Base-by-base conservation (phyloP, 768 basidiomycete genomes). In the Auricularia sp. region DNA sequence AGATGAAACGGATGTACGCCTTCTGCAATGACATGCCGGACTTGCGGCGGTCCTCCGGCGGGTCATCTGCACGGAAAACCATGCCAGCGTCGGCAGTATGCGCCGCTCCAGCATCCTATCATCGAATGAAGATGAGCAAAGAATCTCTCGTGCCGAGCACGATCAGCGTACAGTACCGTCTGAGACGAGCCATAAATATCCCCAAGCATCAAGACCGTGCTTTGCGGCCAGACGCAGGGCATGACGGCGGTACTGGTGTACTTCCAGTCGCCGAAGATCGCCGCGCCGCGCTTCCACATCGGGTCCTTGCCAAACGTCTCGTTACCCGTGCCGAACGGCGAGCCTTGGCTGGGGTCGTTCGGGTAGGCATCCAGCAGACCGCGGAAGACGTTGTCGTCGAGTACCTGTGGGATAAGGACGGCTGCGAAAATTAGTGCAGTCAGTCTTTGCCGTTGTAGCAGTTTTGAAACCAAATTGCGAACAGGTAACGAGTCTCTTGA, bases 281-380 rank as follows among this genome's bases (percentile, higher is more conserved):
- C 74, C 2, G 77, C 68, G n/a, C 68, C 70, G 44, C 77, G 77
- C 65, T 81, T 81, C 68, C 71, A 81, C 10, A 73, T 71, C 29
- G 70, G 63, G 24, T 73, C 72, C 13, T 78, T 67, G 0, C 80
- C 80, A 65, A 81, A 82, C 0, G 80, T 79, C 21, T 79, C 68
- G 65, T 77, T 75, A 4, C 81, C 80, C 2, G 81, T 82, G 14
- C 73, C 74, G 67, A 76, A 83, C 0, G 82, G 82, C 0, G 79
- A 78, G 3, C 82, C 82, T 5, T 42, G 8, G 39, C 39, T 42
- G 1, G 39, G 39, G 42, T 72, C 69, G 65, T 79, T 71, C 0
- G 81, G 80, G 68, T 83, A 82, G 3, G 79, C 67, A 21, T 77
- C 65, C 0, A 80, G 66, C 0, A 81, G 37, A 14, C 65, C 67